A percentile compares a stretch with the other conserved stretches of the same genome.
These are phyloP conservation scores for Staphylotrichum tortipilum DNA, from an alignment of 495 filamentous ascomycete species.

Conservation along the genomic window DNA sequence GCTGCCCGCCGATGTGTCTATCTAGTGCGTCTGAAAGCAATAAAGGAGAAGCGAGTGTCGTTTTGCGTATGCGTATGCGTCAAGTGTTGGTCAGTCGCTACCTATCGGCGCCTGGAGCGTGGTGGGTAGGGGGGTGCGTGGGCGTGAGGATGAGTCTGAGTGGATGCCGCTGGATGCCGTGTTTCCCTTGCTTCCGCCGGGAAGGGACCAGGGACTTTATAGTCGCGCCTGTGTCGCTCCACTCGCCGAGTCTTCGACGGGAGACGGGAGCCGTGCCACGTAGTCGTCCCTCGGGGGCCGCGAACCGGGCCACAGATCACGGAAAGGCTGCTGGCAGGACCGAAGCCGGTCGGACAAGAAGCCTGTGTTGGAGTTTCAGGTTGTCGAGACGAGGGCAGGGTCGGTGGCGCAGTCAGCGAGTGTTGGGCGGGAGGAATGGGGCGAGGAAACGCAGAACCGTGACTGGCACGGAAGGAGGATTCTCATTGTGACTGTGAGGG, in stretches of 20 bases:
- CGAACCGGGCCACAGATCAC: background rate
- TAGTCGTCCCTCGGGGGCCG: background rate
- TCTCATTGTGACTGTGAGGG: background rate
- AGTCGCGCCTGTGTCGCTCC: background rate
- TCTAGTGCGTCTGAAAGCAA: no score
- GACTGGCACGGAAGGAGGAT: background rate
- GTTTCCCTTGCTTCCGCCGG: no score
- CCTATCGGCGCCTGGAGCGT: no score
- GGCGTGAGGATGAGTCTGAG: no score
- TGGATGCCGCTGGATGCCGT: no score
- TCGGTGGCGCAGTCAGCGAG: background rate
- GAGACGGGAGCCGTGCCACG: conserved; percentile 2
- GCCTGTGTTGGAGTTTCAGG: background rate
- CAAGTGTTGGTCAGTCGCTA: no score
- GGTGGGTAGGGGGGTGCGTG: no score
- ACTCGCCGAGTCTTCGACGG: background rate
- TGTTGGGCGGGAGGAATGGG: background rate
- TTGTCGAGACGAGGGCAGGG: background rate
- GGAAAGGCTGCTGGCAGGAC: background rate
- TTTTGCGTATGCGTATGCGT: no score
- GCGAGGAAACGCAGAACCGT: background rate
- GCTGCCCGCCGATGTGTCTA: background rate
- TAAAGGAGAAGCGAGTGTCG: background rate
- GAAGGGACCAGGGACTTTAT: background rate
- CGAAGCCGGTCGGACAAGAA: conserved; percentile 8